Percentiles rank a stretch among this genome's conserved stretches.
phyloP scores from a whole-genome alignment of 768 basidiomycete species.

The Tubosaeta sp. region DNA sequence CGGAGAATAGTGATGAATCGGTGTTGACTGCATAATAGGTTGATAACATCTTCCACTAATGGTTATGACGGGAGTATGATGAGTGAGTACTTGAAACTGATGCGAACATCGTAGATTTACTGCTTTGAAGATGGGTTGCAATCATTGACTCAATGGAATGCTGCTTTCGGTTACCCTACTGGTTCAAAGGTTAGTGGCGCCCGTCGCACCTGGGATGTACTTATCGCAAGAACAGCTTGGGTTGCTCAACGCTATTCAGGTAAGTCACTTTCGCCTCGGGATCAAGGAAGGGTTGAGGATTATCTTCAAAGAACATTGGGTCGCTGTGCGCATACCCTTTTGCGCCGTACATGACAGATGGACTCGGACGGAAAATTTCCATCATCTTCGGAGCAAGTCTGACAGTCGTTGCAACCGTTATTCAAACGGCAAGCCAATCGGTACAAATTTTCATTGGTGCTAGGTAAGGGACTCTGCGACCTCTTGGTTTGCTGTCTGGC shows the following conservation, averaged over 20 bases:
- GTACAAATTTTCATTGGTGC: slow-evolving; percentile 44
- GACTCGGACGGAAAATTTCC: slow-evolving; percentile 34
- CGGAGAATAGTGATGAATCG: neutral
- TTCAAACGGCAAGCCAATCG: slow-evolving; percentile 37
- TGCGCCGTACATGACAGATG: slow-evolving; percentile 39
- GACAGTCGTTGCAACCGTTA: slow-evolving; percentile 36
- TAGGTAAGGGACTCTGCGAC: slow-evolving; percentile 21
- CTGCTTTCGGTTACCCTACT: slow-evolving; percentile 28
- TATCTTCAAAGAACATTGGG: slow-evolving; percentile 36
- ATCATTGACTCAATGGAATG: slow-evolving; percentile 35
- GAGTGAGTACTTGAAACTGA: slow-evolving; percentile 22
- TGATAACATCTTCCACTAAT: slow-evolving; percentile 35
- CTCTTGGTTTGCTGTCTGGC: neutral
- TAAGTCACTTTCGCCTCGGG: slow-evolving; percentile 9
- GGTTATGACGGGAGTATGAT: slow-evolving; percentile 41
- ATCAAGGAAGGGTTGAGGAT: neutral
- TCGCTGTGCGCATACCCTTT: slow-evolving; percentile 36
- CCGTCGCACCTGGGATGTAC: neutral
- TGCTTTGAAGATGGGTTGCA: slow-evolving; percentile 32
- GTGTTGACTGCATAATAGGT: slow-evolving; percentile 12
- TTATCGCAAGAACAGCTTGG: slow-evolving; percentile 23
- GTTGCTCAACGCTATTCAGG: slow-evolving; percentile 35
- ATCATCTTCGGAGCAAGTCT: slow-evolving; percentile 37
- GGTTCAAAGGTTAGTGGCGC: slow-evolving; percentile 23
- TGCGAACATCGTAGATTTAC: neutral